Evolutionary conservation across 2,329 filamentous ascomycete genomes (phyloP), one percentile per base, ranked within the genome.

Genomic region (Colletotrichum graminicola): DNA sequence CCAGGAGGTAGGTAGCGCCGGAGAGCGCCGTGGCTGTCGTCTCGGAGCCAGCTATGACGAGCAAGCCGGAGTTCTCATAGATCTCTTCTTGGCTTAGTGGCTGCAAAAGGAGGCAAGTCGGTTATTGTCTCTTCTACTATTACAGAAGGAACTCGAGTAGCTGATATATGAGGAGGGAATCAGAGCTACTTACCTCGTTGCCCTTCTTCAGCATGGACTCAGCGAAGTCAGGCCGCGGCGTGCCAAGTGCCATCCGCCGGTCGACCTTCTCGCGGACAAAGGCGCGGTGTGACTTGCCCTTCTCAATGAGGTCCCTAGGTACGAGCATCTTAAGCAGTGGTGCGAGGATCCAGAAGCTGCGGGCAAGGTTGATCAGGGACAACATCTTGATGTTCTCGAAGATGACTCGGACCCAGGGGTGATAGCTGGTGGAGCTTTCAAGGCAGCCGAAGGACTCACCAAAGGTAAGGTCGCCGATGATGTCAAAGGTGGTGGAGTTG

Each of bases 41-140:
- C 66, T 82, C 80, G 1, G 76, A 78, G 4, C 80, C 79, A 21
- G 79, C 80, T n/a, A 78, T 75, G n/a, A 85, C 76, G 67, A 72
- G 61, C 10, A 59, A 5, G n/a, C 29, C 32, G 5, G 70, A 7
- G 61, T 51, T 51, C 77, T 76, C 75, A 26, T 80, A 60, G 0
- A 73, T 60, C 0, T 75, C 73, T 3, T 71, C 56, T 10, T 67
- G 74, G 61, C 54, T 66, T 7, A 67, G 39, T 4, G 76, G 63
- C 59, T 43, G 18, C 16, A 6, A 16, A 5, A 41, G 39, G 41
- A 6, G 6, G 2, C 16, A 6, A 43, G 16, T 21, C 6, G 2
- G 41, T 43, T 1, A 8, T 7, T 21, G 5, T 43, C n/a, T n/a
- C n/a, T n/a, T n/a, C 21, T 43, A 16, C 6, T 43, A 5, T 7